These are phyloP conservation scores for Medicago truncatula DNA, from an alignment of 306 rosid species.

Conservation along the genomic window MtrunA17r5.0-ANR NC_053043.1:46572001-46572500, in stretches of 20 bases:
- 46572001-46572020: slow-evolving; percentile 40
- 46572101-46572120: slow-evolving; percentile 42
- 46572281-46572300: slow-evolving; percentile 40
- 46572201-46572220: slow-evolving; percentile 39
- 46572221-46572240: slow-evolving; percentile 47
- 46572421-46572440: background rate
- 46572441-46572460: background rate
- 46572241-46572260: slow-evolving; percentile 24
- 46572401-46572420: background rate
- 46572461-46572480: background rate
- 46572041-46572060: slow-evolving; percentile 38
- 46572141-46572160: slow-evolving; percentile 31
- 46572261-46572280: slow-evolving; percentile 26
- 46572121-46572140: slow-evolving; percentile 28
- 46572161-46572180: slow-evolving; percentile 57
- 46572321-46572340: slow-evolving; percentile 98
- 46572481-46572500: background rate
- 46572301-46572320: slow-evolving; percentile 68
- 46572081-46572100: slow-evolving; percentile 3
- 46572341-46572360: slow-evolving; percentile 77
- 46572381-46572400: background rate
- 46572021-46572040: slow-evolving; percentile 57
- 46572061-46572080: background rate
- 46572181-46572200: slow-evolving; percentile 63
- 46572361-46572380: slow-evolving; percentile 46